phyloP scores from a whole-genome alignment of 805 yeast genomes.

The Yamadazyma scolyti region DNA sequence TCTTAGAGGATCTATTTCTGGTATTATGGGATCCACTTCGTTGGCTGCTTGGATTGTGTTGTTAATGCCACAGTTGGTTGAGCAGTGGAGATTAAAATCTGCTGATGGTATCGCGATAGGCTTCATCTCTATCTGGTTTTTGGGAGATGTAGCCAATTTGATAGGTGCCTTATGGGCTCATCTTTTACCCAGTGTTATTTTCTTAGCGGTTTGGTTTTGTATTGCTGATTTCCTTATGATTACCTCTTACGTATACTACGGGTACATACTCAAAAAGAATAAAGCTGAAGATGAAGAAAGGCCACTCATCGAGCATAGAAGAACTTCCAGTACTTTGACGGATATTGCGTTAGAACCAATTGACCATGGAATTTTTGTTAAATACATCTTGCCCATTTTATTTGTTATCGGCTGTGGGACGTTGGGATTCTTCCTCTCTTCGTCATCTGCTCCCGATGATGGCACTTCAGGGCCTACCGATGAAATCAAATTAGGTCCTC shows the following conservation, averaged over 20 bases:
- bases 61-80: conserved; percentile 72
- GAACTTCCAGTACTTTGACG: conserved; percentile 52
- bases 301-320: conserved; percentile 37
- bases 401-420: conserved; percentile 63
- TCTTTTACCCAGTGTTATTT: conserved; percentile 63
- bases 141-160: conserved; percentile 69
- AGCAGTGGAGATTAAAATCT: conserved; percentile 72
- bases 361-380: conserved; percentile 43
- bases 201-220: conserved; percentile 75
- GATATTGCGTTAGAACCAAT: conserved; percentile 46
- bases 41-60: conserved; percentile 79
- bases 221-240: conserved; percentile 63
- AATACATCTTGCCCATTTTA: conserved; percentile 54
- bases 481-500: conserved; percentile 50
- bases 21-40: conserved; percentile 66
- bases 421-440: conserved; percentile 53
- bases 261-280: conserved; percentile 25
- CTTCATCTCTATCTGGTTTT: conserved; percentile 64
- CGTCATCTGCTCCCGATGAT: conserved; percentile 15
- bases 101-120: conserved; percentile 75
- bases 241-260: conserved; percentile 55
- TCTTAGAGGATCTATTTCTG: conserved; percentile 47
- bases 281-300: conserved; percentile 15
- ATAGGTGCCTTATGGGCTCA: conserved; percentile 69
- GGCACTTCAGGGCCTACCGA: conserved; percentile 17